Evolutionary conservation across 257 asterid species (phyloP), one percentile per base, ranked within the genome.

Genomic region (Galeopsis tetrahit): DNA sequence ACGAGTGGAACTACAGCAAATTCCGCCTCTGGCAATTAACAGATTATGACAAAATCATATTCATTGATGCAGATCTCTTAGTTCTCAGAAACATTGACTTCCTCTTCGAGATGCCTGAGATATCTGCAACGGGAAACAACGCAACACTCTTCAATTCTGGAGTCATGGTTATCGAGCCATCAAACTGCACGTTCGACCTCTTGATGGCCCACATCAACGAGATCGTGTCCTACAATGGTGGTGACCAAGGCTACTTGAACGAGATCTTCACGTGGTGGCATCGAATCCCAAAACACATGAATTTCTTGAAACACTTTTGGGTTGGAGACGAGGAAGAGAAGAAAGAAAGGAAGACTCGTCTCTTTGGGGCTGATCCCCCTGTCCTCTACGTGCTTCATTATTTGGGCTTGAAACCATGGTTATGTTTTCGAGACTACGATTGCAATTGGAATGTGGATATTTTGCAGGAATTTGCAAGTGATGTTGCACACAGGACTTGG

Each of bases 261-360:
- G 98, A 93, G 79, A 59, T 93, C 34, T 93, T 90, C 84, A 87
- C 98, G 5, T 90, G 98, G 97, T 93, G 98, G 98, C 98, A 93
- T 57, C 76, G 98, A 36, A 85, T 93, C 66, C 98, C 98, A 1
- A 93, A 89, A 56, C 96, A 83, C 71, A 85, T 93, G 93, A 93
- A 93, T 76, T 93, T 88, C 70, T 71, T 93, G 85, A 93, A 93
- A 68, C 93, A 93, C 67, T 93, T 88, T 59, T 90, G 97, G 98
- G 40, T 81, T 10, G 95, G 96, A 0, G 98, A 93, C 10, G 95
- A 87, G 70, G 88, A 80, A 15, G 90, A 84, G 82, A 79, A 69
- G 39, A 93, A 85, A 28, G 81, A 87, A 69, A 83, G 68, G 85
- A 93, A 89, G 80, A 87, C 85, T 0, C 84, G 57, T 10, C 88